Base-by-base conservation (phyloP, 495 filamentous ascomycete species). In the Penicillium parvum region DNA sequence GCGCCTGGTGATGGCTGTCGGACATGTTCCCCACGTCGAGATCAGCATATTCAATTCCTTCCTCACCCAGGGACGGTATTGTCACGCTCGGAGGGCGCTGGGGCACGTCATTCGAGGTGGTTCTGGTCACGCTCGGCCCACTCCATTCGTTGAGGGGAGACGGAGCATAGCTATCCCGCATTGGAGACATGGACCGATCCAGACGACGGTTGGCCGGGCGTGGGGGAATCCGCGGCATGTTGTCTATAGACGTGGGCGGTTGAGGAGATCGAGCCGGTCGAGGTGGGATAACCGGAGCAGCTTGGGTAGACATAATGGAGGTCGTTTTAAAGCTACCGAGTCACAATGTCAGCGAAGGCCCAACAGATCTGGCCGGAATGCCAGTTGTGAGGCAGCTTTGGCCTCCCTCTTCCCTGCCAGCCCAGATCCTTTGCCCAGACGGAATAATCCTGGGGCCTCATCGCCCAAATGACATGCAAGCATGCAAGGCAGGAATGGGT, bases 1-100 rank as follows among this genome's bases (percentile, higher is more conserved):
- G 68, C 30, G 62, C 61, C 40, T 71, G 52, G 12, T 76, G 70
- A 16, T 78, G 62, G 29, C 47, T 51, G 26, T 64, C 56, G 10
- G 61, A 50, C 29, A 54, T 28, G 40, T 64, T 63, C 8, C 65
- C 56, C 22, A 77, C 65, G 42, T 72, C 53, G 37, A 88, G 60
- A 40, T 75, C 78, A 16, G 78, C 86, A 63, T 96, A 96, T 68
- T 96, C 90, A 45, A 72, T 81, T 40, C 90, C 90, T 66, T 96
- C 90, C 61, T 95, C 82, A 21, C 90, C 90, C 39, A 95, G 72
- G 2, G 86, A 85, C 14, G 90, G 89, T 53, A 95, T 80, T 21
- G 81, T 78, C 35, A 90, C 83, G 56, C 86, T 92, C 23, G 83
- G 82, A 3, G 86, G 79, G 23, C 86, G 84, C 10, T 47, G 58